Percentiles rank a stretch among this genome's conserved stretches.
These are phyloP conservation scores for Sugiyamaella novakii DNA, from an alignment of 1,139 yeast genomes.

Conservation along the genomic window DNA sequence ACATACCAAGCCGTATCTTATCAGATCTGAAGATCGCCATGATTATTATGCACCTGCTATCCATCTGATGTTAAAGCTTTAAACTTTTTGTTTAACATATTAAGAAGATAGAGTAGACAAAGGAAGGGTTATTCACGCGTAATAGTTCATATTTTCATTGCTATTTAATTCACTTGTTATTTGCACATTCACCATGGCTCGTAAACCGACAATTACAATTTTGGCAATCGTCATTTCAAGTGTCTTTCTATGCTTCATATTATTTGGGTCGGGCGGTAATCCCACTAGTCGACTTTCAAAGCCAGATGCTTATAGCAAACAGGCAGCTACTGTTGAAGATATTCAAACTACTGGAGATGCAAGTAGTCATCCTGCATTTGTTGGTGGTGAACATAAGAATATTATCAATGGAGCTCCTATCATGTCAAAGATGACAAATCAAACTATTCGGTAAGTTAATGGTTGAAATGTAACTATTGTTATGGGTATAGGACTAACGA, in stretches of 20 bases:
- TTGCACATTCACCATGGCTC: constrained; percentile 27
- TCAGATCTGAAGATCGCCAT: neutral
- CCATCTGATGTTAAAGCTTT: no score
- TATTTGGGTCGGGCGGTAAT: constrained; percentile 23
- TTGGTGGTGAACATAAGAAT: neutral
- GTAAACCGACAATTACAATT: constrained; percentile 34
- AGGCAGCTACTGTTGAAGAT: constrained; percentile 27
- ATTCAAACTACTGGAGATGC: constrained; percentile 22
- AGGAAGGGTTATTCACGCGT: no score
- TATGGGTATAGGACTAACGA: neutral
- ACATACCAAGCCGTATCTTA: neutral
- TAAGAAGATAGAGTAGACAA: no score
- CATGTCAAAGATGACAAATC: constrained; percentile 86
- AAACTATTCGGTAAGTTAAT: constrained; percentile 45
- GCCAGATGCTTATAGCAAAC: constrained; percentile 19
- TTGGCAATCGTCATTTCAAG: constrained; percentile 30
- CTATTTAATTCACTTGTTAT: no score
- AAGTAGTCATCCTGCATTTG: constrained; percentile 20
- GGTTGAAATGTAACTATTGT: neutral
- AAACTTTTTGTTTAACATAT: no score
- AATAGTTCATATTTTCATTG: no score
- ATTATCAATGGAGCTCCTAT: constrained; percentile 51
- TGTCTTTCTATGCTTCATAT: constrained; percentile 30
- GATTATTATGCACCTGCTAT: no score
- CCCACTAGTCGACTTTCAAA: constrained; percentile 19